phyloP scores from a whole-genome alignment of 108 stramenopile species.

The Conticribra weissflogii region DNA sequence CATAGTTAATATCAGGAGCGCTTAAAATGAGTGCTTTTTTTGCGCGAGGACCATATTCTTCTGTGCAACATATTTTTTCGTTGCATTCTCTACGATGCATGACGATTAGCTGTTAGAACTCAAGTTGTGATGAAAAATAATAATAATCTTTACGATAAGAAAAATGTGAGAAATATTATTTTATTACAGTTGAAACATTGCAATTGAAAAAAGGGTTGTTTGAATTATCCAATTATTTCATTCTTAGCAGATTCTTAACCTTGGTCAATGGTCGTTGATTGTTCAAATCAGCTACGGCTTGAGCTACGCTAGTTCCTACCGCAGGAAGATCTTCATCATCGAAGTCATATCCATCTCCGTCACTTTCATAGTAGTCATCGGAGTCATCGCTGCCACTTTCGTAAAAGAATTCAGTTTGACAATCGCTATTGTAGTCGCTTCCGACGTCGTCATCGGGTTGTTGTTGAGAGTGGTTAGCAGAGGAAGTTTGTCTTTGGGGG shows the following conservation, averaged over 20 bases:
- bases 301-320: conserved; percentile 17
- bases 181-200: conserved; percentile 1
- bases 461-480: neutral
- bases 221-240: too few relatives aligned
- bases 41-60: too few relatives aligned
- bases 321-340: conserved; percentile 7
- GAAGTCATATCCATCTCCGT: neutral
- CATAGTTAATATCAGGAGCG: too few relatives aligned
- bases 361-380: neutral
- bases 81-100: too few relatives aligned
- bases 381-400: conserved; percentile 7
- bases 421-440: conserved; percentile 7
- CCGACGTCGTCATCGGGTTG: neutral
- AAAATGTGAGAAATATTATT: neutral
- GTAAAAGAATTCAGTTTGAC: conserved; percentile 19
- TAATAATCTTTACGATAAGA: too few relatives aligned
- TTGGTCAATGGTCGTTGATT: conserved; percentile 7
- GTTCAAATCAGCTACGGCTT: conserved; percentile 16
- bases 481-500: too few relatives aligned
- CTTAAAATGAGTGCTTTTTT: too few relatives aligned
- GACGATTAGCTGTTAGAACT: too few relatives aligned
- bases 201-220: conserved; percentile 19
- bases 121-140: too few relatives aligned
- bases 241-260: conserved; percentile 14
- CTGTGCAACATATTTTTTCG: too few relatives aligned